Evolutionary conservation across 2,329 filamentous ascomycete genomes (phyloP), one percentile per base, ranked within the genome.

Genomic region (Bipolaris gigantea): DNA sequence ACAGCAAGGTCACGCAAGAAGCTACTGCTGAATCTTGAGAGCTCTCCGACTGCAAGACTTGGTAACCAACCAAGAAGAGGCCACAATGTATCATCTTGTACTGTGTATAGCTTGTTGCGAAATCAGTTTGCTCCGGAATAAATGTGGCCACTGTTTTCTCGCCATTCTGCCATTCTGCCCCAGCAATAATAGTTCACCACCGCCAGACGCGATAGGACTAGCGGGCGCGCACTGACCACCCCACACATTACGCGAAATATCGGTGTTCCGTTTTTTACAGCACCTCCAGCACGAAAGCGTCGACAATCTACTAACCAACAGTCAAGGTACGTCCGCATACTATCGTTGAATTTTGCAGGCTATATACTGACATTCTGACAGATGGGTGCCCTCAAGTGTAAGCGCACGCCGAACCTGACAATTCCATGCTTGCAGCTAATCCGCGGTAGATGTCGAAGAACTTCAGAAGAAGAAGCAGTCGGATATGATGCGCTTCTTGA

Each of bases 391-490:
- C 91, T 97, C 82, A 99, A 99, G 85, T 99, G 67, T 70, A 64
- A 57, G 65, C 55, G 16, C 44, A 40, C 33, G 60, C 25, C 18
- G 19, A 39, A 44, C 16, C 9, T 16, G 47, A 42, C 50, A 50
- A 44, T 39, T 27, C 32, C 44, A 42, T 43, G 49, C 38, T 19
- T 50, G 43, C 96, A 53, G 55, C 63, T 70, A 59, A 70, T 60
- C 15, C 45, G 46, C 42, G 32, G 45, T 48, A 70, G 67, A 76
- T 86, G 91, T 99, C 84, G 95, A 99, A 88, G 94, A 99, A 88
- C 89, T 99, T 85, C 92, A 97, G 83, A 97, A 99, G 92, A 97
- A 96, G 91, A 99, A 99, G 92, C 94, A 99, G 89, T 96, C 91
- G 81, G 94, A 99, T 87, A 89, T 99, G 79, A 90, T 97, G 85